Evolutionary conservation across 2,329 filamentous ascomycete genomes (phyloP).

Genomic region (Sporothrix mexicana): DNA sequence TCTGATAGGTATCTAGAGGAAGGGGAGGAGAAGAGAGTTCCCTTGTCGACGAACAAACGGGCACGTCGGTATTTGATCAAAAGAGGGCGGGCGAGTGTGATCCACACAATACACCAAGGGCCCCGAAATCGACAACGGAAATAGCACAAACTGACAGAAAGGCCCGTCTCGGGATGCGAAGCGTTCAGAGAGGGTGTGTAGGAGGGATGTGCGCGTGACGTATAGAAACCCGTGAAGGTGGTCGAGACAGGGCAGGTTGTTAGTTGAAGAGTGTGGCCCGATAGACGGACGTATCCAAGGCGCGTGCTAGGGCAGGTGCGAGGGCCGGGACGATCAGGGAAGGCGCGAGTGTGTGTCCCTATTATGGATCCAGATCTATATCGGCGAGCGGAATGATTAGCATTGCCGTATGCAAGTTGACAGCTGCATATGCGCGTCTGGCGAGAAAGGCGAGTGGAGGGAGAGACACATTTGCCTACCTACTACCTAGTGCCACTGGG

Average conservation of each 20-base stretch:
- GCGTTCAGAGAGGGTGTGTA: neutral
- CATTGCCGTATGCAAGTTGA: neutral
- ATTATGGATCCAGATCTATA: slow-evolving; percentile 2
- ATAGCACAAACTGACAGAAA: slow-evolving; percentile 2
- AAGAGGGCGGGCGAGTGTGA: slow-evolving; percentile 1
- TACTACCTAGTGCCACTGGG: neutral
- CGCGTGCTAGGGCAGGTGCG: slow-evolving; percentile 22
- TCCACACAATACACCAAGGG: neutral
- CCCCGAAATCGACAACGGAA: neutral
- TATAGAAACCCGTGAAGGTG: neutral
- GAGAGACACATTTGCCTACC: neutral
- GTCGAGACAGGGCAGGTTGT: neutral
- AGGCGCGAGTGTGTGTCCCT: slow-evolving; percentile 17
- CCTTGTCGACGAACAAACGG: neutral
- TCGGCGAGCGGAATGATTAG: neutral
- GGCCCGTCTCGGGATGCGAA: slow-evolving; percentile 20
- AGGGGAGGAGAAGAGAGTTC: neutral
- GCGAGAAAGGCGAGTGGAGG: neutral
- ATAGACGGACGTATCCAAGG: slow-evolving; percentile 10
- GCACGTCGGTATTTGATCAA: slow-evolving; percentile 1
- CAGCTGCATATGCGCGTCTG: neutral
- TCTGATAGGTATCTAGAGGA: neutral
- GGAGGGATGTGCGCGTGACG: slow-evolving; percentile 24
- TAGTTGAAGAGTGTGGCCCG: slow-evolving; percentile 14
- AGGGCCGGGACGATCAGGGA: slow-evolving; percentile 18